phyloP scores from a whole-genome alignment of 2,329 filamentous ascomycete genomes.

The Ascochyta fabae region DNA sequence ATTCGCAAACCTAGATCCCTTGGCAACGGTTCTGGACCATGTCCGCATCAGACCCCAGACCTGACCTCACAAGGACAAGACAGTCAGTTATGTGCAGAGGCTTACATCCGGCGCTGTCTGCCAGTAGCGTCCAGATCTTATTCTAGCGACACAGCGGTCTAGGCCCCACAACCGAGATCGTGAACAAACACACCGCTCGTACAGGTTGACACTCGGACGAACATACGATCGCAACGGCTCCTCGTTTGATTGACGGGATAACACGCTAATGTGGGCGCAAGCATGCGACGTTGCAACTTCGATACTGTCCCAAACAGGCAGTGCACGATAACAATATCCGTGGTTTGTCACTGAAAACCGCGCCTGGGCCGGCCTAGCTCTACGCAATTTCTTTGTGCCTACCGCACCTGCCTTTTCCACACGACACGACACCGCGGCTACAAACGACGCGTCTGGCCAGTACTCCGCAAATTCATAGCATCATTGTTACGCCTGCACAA shows the following conservation, averaged over 20 bases:
- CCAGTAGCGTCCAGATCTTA: conserved; percentile 10
- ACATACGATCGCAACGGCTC: neutral
- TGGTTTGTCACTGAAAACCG: neutral
- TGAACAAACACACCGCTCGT: conserved; percentile 4
- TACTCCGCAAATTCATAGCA: neutral
- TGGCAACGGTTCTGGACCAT: conserved; percentile 37
- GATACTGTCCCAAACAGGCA: conserved; percentile 5
- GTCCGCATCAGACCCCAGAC: conserved; percentile 5
- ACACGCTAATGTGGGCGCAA: neutral
- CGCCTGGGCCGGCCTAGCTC: conserved; percentile 11
- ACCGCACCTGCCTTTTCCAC: neutral
- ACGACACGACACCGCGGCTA: neutral
- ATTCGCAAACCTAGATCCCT: conserved; percentile 22
- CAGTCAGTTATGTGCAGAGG: conserved; percentile 3
- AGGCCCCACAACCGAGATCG: conserved; percentile 15
- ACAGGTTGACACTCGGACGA: neutral
- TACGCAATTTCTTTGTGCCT: neutral
- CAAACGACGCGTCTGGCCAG: neutral
- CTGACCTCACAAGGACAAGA: conserved; percentile 1
- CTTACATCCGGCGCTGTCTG: conserved; percentile 11
- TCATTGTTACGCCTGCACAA: neutral
- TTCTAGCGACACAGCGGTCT: conserved; percentile 11
- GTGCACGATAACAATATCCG: conserved; percentile 11
- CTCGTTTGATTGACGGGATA: conserved; percentile 2
- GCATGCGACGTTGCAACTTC: conserved; percentile 1